A percentile compares a stretch with the other conserved stretches of the same genome.
Evolutionary conservation across 1,139 yeast species (phyloP).

Genomic region (Hansenula lynferdii): DNA sequence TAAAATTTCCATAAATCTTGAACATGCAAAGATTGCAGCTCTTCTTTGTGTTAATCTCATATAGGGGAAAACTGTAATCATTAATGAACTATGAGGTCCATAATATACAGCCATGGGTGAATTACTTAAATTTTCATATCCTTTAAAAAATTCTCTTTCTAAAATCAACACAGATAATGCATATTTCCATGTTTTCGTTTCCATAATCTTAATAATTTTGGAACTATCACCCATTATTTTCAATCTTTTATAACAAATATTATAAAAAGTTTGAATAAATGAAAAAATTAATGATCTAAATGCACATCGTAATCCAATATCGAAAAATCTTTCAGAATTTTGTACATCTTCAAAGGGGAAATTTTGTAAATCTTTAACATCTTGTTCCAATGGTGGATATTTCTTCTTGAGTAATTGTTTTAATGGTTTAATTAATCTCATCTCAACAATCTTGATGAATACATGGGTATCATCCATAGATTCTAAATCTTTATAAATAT

Average conservation of each 20-base stretch:
- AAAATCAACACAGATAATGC: background rate
- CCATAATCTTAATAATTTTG: background rate
- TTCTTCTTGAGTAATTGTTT: constrained; percentile 4
- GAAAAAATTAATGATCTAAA: constrained; percentile 7
- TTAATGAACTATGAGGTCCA: background rate
- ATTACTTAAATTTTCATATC: background rate
- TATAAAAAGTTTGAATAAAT: constrained; percentile 11
- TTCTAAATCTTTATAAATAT: background rate
- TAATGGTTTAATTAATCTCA: constrained; percentile 6
- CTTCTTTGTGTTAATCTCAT: background rate
- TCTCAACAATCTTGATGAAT: constrained; percentile 9
- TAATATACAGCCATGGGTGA: background rate
- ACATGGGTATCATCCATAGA: constrained; percentile 2
- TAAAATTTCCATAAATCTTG: background rate
- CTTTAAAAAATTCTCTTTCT: background rate
- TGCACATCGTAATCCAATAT: constrained; percentile 7
- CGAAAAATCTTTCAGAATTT: constrained; percentile 3
- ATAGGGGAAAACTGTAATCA: background rate
- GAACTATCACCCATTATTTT: background rate
- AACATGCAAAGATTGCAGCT: background rate
- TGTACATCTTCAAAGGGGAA: constrained; percentile 6
- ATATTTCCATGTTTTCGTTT: background rate
- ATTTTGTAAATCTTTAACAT: constrained; percentile 2
- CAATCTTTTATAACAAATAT: constrained; percentile 9
- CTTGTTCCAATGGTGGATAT: constrained; percentile 6